Evolutionary conservation across 2,329 filamentous ascomycete species (phyloP).

Genomic region (Cylindrodendrum hubeiense): DNA sequence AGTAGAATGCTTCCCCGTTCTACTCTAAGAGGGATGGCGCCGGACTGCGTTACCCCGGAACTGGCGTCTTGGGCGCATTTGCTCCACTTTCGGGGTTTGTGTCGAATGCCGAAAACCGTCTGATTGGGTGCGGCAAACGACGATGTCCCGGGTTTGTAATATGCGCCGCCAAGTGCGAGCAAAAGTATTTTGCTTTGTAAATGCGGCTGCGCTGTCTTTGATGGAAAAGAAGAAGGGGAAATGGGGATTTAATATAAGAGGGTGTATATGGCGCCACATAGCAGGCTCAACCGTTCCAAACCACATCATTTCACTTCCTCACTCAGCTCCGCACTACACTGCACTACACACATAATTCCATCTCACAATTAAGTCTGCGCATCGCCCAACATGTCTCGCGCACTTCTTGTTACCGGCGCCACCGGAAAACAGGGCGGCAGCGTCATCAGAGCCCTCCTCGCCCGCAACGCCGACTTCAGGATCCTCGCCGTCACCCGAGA

Average conservation of each 20-base stretch:
- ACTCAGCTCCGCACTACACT: neutral
- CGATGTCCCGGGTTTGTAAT: neutral
- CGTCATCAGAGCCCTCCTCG: conserved; percentile 47
- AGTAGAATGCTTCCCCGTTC: too few species aligned
- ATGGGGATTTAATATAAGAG: neutral
- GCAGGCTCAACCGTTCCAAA: neutral
- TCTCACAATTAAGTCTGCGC: too few species aligned
- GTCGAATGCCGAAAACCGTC: neutral
- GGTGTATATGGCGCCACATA: neutral
- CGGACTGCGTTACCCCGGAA: too few species aligned
- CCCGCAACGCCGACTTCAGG: conserved; percentile 53
- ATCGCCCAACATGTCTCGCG: conserved; percentile 36
- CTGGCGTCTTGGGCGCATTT: too few species aligned
- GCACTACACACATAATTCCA: neutral
- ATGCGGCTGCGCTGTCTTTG: neutral
- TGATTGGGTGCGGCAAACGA: conserved; percentile 7
- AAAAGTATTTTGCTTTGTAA: neutral
- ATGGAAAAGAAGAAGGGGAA: neutral
- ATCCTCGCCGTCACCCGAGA: conserved; percentile 74
- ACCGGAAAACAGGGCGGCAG: conserved; percentile 55
- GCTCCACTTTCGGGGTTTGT: neutral
- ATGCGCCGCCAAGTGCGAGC: neutral
- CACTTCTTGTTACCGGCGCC: conserved; percentile 51
- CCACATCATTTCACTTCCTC: neutral
- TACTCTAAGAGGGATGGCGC: too few species aligned